Base-by-base conservation (phyloP, 768 basidiomycete genomes). In the Leccinum boreale region DNA sequence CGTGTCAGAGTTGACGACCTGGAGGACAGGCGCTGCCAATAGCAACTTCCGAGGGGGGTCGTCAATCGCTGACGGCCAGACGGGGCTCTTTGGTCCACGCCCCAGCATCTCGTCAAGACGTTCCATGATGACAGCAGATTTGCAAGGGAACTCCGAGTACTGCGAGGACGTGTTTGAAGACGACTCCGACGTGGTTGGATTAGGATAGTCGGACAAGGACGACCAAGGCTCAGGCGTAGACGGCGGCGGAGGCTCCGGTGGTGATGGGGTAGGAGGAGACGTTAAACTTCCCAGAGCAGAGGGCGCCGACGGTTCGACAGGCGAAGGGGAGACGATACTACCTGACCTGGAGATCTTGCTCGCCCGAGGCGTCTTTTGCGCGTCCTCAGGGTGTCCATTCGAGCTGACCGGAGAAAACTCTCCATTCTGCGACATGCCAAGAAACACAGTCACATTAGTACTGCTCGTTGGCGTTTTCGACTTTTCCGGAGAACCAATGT, bases 1-100 rank as follows among this genome's bases (percentile, higher is more conserved):
- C 1, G 91, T 94, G 72, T 96, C 89, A 44, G 86, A 81, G 73
- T 97, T 94, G 63, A 93, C 93, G 14, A 98, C 93, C 74, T 99
- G 97, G 5, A 96, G 78, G 7, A 96, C 90, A 2, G 94, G 89
- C 3, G 90, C 89, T 2, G 90, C 88, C 44, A 95, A 76, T 15
- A 97, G 75, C 42, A 98, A 75, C 70, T 89, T 93, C 45, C 97
- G 84, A 7, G 93, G 92, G 15, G 94, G 91, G 60, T 91, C 85
- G 62, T 96, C 93, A 52, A 95, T 78, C 28, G 81, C 80, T 47
- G 82, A 80, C 5, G 88, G 77, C 80, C 82, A 83, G 64, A 84
- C 73, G 1, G 80, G 76, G 69, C 80, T 81, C 65, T 78, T 84
- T 14, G 82, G 79, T 26, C 84, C 85, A 52, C 83, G 80, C 29